Percentiles rank a stretch among this genome's conserved stretches.
These are phyloP conservation scores for Pichia thaimueangensis DNA, from an alignment of 805 yeast genomes.

Conservation along the genomic window DNA sequence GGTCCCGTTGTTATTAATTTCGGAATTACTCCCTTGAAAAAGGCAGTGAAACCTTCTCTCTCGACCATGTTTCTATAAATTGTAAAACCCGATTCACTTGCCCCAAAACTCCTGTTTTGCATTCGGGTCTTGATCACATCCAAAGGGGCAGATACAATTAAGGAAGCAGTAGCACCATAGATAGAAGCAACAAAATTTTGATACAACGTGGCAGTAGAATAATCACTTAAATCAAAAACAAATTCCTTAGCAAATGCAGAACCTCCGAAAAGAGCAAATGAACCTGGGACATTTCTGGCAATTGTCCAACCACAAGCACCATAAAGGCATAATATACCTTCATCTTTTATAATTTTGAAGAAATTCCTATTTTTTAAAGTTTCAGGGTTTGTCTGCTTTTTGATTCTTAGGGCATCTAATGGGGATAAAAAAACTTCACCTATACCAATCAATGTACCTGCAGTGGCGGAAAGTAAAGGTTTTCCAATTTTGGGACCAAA, in stretches of 20 bases:
- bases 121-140: conserved; percentile 98
- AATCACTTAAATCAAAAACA: conserved; percentile 78
- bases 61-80: conserved; percentile 89
- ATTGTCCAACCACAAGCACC: conserved; percentile 99
- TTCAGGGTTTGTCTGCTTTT: conserved; percentile 99
- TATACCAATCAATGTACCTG: conserved; percentile 95
- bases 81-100: conserved; percentile 89
- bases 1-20: conserved; percentile 97
- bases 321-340: conserved; percentile 88
- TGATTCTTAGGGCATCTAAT: conserved; percentile 91
- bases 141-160: conserved; percentile 94
- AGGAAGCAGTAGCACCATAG: conserved; percentile 93
- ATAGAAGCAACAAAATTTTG: conserved; percentile 94
- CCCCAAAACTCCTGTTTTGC: conserved; percentile 92
- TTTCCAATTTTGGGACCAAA: conserved; percentile 96
- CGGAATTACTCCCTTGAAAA: conserved; percentile 96
- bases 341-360: conserved; percentile 75
- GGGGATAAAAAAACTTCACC: conserved; percentile 96
- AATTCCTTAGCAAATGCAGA: conserved; percentile 98
- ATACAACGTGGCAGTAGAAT: conserved; percentile 88
- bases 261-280: conserved; percentile 96
- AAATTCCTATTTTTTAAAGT: conserved; percentile 98
- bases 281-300: conserved; percentile 99
- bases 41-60: conserved; percentile 84
- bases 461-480: conserved; percentile 94